Evolutionary conservation across 345 rosid genomes (phyloP), one percentile per base, ranked within the genome.

Genomic region (Triadica sebifera): DNA sequence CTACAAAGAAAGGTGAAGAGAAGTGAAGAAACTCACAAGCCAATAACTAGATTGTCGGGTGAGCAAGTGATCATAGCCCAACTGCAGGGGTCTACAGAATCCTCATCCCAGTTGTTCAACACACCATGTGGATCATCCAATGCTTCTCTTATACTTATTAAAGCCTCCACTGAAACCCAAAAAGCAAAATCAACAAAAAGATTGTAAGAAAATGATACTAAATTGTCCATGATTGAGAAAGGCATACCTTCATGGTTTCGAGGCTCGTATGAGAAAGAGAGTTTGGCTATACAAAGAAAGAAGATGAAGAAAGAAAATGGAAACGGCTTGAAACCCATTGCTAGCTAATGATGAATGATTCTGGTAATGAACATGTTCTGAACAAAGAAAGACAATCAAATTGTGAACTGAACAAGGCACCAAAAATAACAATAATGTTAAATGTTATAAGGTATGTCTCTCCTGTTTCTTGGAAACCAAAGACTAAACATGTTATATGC

Each of bases 31-130:
- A 87, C 97, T 61, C 70, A 94, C 98, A 94, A 65, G 88, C 91
- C 91, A 77, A 71, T 82, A 49, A 92, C 97, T 69, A 92, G 94
- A 75, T 89, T 92, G 53, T 88, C 98, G 20, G 86, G 10, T 47
- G 97, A 94, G 67, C 97, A 94, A 85, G 91, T 82, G 81, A 94
- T 80, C 97, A 94, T 89, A 22, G 96, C 92, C 98, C 98, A 94
- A 70, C 97, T 94, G 77, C 98, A 94, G 39, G 98, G 98, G 86
- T 94, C 98, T 72, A 94, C 97, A 55, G 97, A 92, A 64, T 89
- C 88, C 72, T 86, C 94, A 74, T 94, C 97, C 97, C 98, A 94
- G 85, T 90, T 90, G 87, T 83, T 90, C 67, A 94, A 76, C 46
- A 89, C 93, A n/a, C 96, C 97, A 75, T 87, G 91, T 4, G 95